These are phyloP conservation scores for Exobasidium cylindrosporum DNA, from an alignment of 1,284 basidiomycete species.

Conservation along the genomic window DNA sequence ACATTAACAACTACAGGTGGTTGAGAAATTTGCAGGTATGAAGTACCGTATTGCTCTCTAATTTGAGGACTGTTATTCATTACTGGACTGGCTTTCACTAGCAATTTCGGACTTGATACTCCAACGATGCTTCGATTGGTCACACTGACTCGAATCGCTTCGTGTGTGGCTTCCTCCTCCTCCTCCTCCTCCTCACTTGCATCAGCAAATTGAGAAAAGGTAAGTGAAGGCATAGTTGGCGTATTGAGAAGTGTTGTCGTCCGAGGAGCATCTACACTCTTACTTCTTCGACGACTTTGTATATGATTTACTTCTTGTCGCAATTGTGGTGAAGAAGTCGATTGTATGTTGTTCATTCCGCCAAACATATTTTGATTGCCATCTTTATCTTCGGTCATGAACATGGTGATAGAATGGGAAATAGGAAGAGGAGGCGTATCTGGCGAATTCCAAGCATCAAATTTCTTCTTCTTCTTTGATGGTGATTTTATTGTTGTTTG, in stretches of 20 bases:
- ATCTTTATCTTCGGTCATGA: neutral
- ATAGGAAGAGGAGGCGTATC: conserved; percentile 1
- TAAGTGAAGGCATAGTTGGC: neutral
- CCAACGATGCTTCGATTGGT: neutral
- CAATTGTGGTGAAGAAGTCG: neutral
- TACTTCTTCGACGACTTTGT: neutral
- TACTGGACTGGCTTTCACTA: neutral
- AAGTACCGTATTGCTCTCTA: neutral
- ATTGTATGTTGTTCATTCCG: neutral
- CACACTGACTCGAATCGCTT: neutral
- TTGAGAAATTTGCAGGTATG: neutral
- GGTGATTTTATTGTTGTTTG: neutral
- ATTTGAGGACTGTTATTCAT: neutral
- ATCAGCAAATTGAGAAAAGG: neutral
- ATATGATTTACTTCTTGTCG: too few species aligned
- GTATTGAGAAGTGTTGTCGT: neutral
- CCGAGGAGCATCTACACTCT: neutral
- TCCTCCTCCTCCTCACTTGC: neutral
- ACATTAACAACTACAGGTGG: conserved; percentile 39
- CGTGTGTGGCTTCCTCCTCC: neutral
- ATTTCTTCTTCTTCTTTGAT: neutral
- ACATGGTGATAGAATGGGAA: neutral
- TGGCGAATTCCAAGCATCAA: neutral
- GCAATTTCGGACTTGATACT: conserved; percentile 1
- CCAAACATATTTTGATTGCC: neutral